Base-by-base conservation (phyloP, 1,139 yeast species). In the Geotrichum fermentans region DNA sequence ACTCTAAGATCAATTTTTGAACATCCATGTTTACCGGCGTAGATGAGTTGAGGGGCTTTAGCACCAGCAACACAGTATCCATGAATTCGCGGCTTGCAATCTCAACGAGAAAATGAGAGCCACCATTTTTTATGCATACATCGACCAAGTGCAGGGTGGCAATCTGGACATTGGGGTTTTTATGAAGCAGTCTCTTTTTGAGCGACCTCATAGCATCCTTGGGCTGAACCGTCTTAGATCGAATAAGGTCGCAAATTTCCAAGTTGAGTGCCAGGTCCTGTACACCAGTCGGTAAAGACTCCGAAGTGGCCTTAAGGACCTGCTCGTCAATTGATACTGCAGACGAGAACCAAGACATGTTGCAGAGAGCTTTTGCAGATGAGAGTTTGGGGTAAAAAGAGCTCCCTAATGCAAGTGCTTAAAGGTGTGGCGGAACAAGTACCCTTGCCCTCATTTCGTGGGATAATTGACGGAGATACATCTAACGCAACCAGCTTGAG, bases 81-180 rank as follows among this genome's bases (percentile, higher is more conserved):
- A 90, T 78, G 59, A 90, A 92, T 65, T 92, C 97, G 56, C 90
- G 79, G 14, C 92, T 77, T 29, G 95, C 79, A 36, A 90, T 73
- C 61, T 89, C 97, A 30, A 73, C 73, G 26, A 92, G 72, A 59
- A 92, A 90, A 60, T 88, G 96, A 47, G 74, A 73, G 7, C 99
- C 99, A 43, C 96, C 90, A 64, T 94, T 92, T 69, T 92, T 92
- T 50, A 92, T 84, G 67, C 96, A 87, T 42, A 88, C 76, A 61
- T 92, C 97, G 21, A 83, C 73, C 56, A 94, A 72, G 61, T 83
- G 84, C 61, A 95, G 74, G 0, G 90, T 75, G 13, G 92, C 78
- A 35, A 80, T 73, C 58, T 86, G 85, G 28, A 82, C 77, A 65
- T 89, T 89, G 8, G 97, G 96, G 57, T 79, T 76, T 17, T 79